Base-by-base conservation (phyloP, 2,329 filamentous ascomycete genomes). In the Parasarocladium wereldwijsianum region DNA sequence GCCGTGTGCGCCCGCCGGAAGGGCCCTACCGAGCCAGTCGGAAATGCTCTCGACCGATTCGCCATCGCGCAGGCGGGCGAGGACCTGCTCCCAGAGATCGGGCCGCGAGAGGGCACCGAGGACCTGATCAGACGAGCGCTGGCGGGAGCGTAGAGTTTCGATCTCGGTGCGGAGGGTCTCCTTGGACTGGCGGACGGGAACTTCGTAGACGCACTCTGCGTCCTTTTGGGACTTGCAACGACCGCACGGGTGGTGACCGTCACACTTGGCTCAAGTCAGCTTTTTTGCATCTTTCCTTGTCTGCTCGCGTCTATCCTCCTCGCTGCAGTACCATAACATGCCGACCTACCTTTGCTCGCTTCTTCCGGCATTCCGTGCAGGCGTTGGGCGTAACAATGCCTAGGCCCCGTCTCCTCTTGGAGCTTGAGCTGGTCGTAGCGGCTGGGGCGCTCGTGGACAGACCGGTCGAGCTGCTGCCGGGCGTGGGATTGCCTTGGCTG, bases 141-240 rank as follows among this genome's bases (percentile, higher is more conserved):
- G 64, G 24, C 64, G 61, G 11, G 57, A 56, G 27, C 65, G 65
- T 20, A 76, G 50, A 16, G 49, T 50, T 31, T 76, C 71, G 35
- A 76, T 70, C 41, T 76, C 70, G 41, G 53, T 55, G 25, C 71
- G 62, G 5, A 76, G 57, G 31, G 64, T 62, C 36, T 75, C 70
- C 36, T 76, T 76, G 8, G 70, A 74, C 39, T 74, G 70, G 25
- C 71, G 68, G 5, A 76, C 62, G 0, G 70, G 71, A 6, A 72
- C 44, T 38, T 76, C 69, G 51, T 76, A 76, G 15, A 71, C 43
- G 36, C 71, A 76, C 15, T 71, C 61, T 22, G 61, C 49, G 18
- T 65, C 62, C 32, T 62, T 64, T 37, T 74, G 69, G 1, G 51
- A 38, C 34, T 54, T 60, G 49, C 71, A 76, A 36, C 71, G 57